Evolutionary conservation across 2,329 filamentous ascomycete genomes (phyloP), one percentile per base, ranked within the genome.

Genomic region (Fusarium abutilonis): DNA sequence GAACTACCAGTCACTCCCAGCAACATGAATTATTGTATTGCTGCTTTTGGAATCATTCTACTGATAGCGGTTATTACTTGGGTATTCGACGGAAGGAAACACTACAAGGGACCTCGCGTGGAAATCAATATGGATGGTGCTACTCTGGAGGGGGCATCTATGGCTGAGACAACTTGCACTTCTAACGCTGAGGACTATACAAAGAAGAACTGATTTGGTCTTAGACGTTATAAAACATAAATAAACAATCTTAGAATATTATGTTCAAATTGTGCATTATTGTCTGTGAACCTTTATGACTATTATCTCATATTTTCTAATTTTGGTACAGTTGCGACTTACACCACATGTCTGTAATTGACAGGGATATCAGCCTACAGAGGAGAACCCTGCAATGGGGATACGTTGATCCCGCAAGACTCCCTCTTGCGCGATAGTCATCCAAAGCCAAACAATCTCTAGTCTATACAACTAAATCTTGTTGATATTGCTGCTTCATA

Each of bases 11-110:
- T 89, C 2, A 86, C 85, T 0, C 80, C 82, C 0, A 84, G 77
- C 65, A 91, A 85, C 76, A 92, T 92, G 89, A 93, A 83, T 69
- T 83, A 83, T 66, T 79, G 76, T 39, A 70, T 83, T 21, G 80
- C 79, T 10, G 80, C 80, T 0, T 82, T 82, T 63, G 80, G 77
- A 2, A 69, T 83, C 29, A 80, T 83, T 13, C 63, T 83, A 1
- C 44, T 81, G 14, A 80, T 83, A 15, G 72, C 80, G 1, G 72
- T 70, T 1, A 43, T 71, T 1, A 80, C 79, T 5, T 83, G 81
- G 81, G 63, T 82, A 8, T 53, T 82, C n/a, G 80, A 82, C 49
- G 80, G 81, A 6, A 73, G 78, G n/a, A 81, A 80, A 63, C 73
- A 82, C 60, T 83, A 80, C 66, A 71, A 72, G 21, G 80, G 79